Evolutionary conservation across 2,329 filamentous ascomycete species (phyloP).

Genomic region (Alternaria arborescens): DNA sequence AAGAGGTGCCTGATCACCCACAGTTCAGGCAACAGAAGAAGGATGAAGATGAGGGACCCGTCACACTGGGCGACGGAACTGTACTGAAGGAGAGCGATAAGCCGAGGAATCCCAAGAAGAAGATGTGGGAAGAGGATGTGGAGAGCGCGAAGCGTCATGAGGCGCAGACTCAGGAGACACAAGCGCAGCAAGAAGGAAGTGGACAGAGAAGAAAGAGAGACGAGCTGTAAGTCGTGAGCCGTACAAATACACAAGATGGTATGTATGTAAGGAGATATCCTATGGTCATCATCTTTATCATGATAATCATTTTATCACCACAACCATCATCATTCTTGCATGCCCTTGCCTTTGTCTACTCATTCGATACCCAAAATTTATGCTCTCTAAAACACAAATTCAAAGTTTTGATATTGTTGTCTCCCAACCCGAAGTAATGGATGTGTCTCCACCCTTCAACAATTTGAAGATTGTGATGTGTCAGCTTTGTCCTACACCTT

Average conservation of each 20-base stretch:
- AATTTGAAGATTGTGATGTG: no score
- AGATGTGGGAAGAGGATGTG: constrained; percentile 65
- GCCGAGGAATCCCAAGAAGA: constrained; percentile 66
- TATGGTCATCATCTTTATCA: not conserved
- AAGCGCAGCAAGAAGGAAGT: constrained; percentile 19
- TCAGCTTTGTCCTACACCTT: no score
- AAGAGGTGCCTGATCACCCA: constrained; percentile 33
- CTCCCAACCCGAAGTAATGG: no score
- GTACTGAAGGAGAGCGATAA: constrained; percentile 53
- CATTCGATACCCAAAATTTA: no score
- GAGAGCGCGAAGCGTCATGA: constrained; percentile 44
- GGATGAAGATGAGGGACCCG: constrained; percentile 42
- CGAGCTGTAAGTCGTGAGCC: constrained; percentile 28
- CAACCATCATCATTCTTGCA: not conserved
- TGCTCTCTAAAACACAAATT: no score
- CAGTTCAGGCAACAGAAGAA: constrained; percentile 33
- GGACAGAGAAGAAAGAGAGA: constrained; percentile 26
- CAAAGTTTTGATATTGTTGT: no score
- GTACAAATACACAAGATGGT: not conserved
- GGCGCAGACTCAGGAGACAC: constrained; percentile 19
- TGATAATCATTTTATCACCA: not conserved
- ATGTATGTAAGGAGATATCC: not conserved
- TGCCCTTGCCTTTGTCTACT: not conserved
- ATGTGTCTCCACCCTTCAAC: no score
- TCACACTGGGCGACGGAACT: constrained; percentile 56